A percentile compares a stretch with the other conserved stretches of the same genome.
These are phyloP conservation scores for Blechomonas ayalai DNA, from an alignment of 208 protist species.

Conservation along the genomic window DNA sequence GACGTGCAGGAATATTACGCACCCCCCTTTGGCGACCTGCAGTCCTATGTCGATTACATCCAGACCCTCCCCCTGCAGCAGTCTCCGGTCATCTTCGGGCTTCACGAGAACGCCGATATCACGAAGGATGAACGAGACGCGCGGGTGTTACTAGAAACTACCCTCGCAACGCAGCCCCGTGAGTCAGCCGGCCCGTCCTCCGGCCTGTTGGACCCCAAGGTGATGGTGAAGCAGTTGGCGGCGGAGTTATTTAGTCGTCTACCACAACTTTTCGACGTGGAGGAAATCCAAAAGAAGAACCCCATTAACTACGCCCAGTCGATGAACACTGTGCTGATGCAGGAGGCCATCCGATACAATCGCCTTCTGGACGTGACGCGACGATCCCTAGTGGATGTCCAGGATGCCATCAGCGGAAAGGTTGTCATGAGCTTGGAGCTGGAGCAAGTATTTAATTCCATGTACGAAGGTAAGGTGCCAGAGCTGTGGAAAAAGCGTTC, in stretches of 20 bases:
- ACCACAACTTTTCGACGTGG: conserved; percentile 87
- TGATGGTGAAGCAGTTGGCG: conserved; percentile 78
- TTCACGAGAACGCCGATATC: conserved; percentile 94
- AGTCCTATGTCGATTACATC: conserved; percentile 85
- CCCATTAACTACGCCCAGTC: conserved; percentile 90
- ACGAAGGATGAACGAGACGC: conserved; percentile 92
- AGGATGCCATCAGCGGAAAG: conserved; percentile 93
- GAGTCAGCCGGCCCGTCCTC: conserved; percentile 21
- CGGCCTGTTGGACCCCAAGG: conserved; percentile 74
- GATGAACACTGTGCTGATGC: conserved; percentile 95
- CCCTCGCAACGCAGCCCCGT: conserved; percentile 84
- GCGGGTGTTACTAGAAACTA: conserved; percentile 72
- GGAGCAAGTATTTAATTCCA: conserved; percentile 91
- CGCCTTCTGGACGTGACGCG: conserved; percentile 88
- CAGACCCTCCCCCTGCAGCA: conserved; percentile 72
- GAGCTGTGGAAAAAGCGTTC: conserved; percentile 83
- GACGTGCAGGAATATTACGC: conserved; percentile 82
- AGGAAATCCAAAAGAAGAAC: conserved; percentile 76
- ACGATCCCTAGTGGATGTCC: conserved; percentile 90
- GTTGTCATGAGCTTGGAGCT: conserved; percentile 97
- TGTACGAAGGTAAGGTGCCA: conserved; percentile 92
- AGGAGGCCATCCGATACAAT: conserved; percentile 92
- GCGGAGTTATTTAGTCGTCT: conserved; percentile 81
- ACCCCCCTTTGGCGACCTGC: conserved; percentile 73
- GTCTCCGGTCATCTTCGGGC: conserved; percentile 87